Evolutionary conservation across 2,329 filamentous ascomycete genomes (phyloP), one percentile per base, ranked within the genome.

Genomic region (Xylariales sp.): DNA sequence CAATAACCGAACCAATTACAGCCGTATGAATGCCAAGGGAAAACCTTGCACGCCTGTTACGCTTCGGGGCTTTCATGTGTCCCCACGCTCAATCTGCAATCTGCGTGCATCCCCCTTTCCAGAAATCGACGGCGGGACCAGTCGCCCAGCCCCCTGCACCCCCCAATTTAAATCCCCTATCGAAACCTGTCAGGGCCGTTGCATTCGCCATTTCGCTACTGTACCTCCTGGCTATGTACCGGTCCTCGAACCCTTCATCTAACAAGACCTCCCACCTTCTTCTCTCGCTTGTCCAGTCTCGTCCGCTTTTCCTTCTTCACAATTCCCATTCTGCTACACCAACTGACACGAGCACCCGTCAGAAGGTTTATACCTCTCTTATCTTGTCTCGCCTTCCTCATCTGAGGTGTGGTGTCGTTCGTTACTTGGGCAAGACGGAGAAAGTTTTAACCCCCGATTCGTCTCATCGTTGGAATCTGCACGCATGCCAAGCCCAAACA

Each of bases 151-250:
- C 18, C 20, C n/a, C 28, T 21, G 33, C 19, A 20, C 38, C 37
- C 38, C 38, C 38, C 38, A 40, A 42, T 42, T 28, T 36, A 28
- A 42, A 29, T 42, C 40, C 27, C 32, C 40, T 42, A 42, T 35
- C 40, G 24, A 37, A 20, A 19, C 16, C 18, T 33, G 40, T 24
- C 32, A 31, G 39, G 40, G 21, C 40, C 40, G 33, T 37, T 37
- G 33, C 32, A 37, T 29, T 42, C 28, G 33, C 34, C 40, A 43
- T 43, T 28, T 42, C 40, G 40, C 40, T 42, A 42, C 40, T 28
- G 32, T 40, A 24, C 29, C 20, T 24, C 24, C 24, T 27, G 24
- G 24, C n/a, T 37, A n/a, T 10, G 4, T 14, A 37, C 18, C 7
- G 5, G 15, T 31, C 19, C 37, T 28, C 6, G 29, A 32, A 38